phyloP scores from a whole-genome alignment of 176 grass and related monocot species.

The Puya raimondii region DNA sequence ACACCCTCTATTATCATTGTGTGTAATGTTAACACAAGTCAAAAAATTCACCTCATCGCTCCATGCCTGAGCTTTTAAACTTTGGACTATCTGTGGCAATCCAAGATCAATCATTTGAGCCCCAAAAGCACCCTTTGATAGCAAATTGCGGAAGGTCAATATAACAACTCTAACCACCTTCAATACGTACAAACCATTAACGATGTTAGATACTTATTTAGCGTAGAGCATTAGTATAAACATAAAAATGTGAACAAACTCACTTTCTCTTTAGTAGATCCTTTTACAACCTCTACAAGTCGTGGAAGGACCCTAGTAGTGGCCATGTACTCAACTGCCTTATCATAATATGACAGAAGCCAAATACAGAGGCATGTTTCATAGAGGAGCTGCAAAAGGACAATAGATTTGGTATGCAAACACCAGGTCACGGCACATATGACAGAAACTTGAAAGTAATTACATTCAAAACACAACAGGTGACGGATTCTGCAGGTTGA shows the following conservation, averaged over 20 bases:
- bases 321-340: conserved; percentile 71
- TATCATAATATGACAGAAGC: conserved; percentile 87
- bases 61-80: conserved; percentile 95
- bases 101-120: conserved; percentile 99
- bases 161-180: conserved; percentile 86
- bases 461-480: not conserved
- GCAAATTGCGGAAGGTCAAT: conserved; percentile 72
- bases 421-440: no score
- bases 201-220: not conserved
- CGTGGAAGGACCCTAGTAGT: conserved; percentile 81
- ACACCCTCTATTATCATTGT: not conserved
- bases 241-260: not conserved
- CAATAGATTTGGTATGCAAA: not conserved
- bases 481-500: no score
- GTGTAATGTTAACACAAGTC: not conserved
- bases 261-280: conserved; percentile 94
- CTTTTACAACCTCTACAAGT: conserved; percentile 86
- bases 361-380: conserved; percentile 96
- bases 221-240: no score
- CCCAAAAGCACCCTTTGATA: conserved; percentile 76
- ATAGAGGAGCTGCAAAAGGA: conserved; percentile 71
- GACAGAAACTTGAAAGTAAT: no score
- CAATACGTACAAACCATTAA: conserved; percentile 15
- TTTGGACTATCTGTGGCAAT: conserved; percentile 78
- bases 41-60: conserved; percentile 74